A percentile compares a stretch with the other conserved stretches of the same genome.
Evolutionary conservation across 2,329 filamentous ascomycete genomes (phyloP).

Genomic region (Aspergillus melleus): DNA sequence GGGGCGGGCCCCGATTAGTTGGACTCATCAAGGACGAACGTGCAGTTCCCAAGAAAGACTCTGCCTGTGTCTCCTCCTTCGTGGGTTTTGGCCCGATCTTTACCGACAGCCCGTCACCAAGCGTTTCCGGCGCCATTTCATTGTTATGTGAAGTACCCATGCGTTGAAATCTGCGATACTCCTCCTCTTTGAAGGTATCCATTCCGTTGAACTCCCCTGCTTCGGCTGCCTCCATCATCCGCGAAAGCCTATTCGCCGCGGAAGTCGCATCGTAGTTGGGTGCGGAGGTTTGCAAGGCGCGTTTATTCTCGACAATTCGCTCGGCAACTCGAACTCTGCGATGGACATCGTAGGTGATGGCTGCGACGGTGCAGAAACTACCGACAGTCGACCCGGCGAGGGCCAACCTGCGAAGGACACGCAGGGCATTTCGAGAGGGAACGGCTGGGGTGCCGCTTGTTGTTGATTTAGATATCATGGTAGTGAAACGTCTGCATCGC

Average conservation of each 20-base stretch:
- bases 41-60: conserved; percentile 7
- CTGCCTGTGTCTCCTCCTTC: neutral
- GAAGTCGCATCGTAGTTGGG: conserved; percentile 44
- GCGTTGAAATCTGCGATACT: conserved; percentile 16
- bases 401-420: conserved; percentile 38
- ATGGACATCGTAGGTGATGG: conserved; percentile 44
- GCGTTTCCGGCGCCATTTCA: neutral
- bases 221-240: conserved; percentile 47
- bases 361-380: conserved; percentile 42
- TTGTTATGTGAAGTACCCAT: conserved; percentile 4
- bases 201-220: conserved; percentile 44
- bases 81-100: neutral
- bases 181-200: conserved; percentile 35
- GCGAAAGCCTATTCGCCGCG: conserved; percentile 36
- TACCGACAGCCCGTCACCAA: neutral
- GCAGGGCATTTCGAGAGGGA: conserved; percentile 47
- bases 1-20: neutral
- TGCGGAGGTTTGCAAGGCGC: conserved; percentile 41
- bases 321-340: conserved; percentile 43
- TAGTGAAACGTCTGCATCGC: conserved; percentile 24
- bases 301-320: conserved; percentile 46
- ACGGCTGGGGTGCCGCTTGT: conserved; percentile 30
- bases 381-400: conserved; percentile 41
- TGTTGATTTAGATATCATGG: conserved; percentile 35
- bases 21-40: neutral